phyloP scores from a whole-genome alignment of 2,329 filamentous ascomycete genomes.

The Atkinsonella hypoxylon region DNA sequence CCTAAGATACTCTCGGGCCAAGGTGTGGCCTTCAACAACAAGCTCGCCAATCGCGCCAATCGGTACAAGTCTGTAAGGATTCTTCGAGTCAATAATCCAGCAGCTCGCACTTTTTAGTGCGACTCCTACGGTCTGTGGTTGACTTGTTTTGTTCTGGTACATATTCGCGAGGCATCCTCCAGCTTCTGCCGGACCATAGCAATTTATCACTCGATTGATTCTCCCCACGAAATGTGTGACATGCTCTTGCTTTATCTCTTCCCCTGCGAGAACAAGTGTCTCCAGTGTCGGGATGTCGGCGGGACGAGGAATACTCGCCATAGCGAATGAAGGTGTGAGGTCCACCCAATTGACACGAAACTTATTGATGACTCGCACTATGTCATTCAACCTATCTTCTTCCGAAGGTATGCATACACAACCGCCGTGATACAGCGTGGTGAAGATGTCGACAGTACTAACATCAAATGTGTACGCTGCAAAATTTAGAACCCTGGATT shows the following conservation, averaged over 20 bases:
- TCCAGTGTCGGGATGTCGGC: too few relatives aligned
- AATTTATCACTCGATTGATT: too few relatives aligned
- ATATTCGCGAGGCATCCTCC: too few relatives aligned
- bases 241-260: too few relatives aligned
- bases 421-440: constrained; percentile 1
- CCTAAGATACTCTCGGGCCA: constrained; percentile 36
- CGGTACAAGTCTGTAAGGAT: constrained; percentile 24
- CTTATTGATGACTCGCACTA: constrained; percentile 7
- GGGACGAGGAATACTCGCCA: constrained; percentile 3
- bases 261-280: too few relatives aligned
- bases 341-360: too few relatives aligned
- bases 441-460: not conserved
- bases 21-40: constrained; percentile 34
- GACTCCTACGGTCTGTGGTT: too few relatives aligned
- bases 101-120: constrained; percentile 25
- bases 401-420: constrained; percentile 7
- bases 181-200: too few relatives aligned
- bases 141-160: too few relatives aligned
- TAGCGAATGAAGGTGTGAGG: too few relatives aligned
- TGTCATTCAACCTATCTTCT: constrained; percentile 5
- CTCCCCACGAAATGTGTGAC: too few relatives aligned
- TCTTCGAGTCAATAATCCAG: constrained; percentile 16
- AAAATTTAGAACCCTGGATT: constrained; percentile 8
- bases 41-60: constrained; percentile 31
- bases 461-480: constrained; percentile 2